phyloP scores from a whole-genome alignment of 257 asterid species.

The Osmanthus fragrans region DNA sequence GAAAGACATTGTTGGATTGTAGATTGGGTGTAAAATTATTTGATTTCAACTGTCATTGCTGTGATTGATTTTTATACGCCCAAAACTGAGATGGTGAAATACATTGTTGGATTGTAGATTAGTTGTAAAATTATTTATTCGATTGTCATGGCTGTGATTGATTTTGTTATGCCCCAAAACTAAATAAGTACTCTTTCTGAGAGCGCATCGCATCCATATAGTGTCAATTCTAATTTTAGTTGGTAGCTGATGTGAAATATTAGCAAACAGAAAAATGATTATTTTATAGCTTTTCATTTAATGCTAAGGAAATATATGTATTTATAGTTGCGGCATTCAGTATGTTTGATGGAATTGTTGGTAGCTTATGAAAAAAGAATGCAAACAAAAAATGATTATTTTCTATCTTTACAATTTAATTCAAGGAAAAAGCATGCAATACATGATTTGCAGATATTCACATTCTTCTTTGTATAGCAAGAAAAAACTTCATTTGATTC shows the following conservation, averaged over 20 bases:
- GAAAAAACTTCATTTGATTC: background rate
- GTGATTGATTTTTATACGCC: background rate
- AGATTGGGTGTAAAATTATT: background rate
- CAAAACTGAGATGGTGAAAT: too few relatives aligned
- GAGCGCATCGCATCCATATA: background rate
- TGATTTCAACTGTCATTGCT: background rate
- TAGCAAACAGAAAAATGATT: background rate
- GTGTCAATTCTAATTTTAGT: background rate
- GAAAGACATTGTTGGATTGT: background rate
- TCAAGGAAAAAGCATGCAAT: background rate
- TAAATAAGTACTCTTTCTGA: background rate
- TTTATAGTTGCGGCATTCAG: too few relatives aligned
- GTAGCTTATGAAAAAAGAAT: too few relatives aligned
- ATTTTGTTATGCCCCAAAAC: background rate
- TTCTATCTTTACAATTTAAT: background rate
- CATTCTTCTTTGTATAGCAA: background rate
- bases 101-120: background rate
- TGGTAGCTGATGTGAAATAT: background rate
- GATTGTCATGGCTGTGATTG: background rate
- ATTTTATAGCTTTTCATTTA: too few relatives aligned
- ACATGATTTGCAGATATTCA: background rate
- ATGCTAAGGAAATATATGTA: too few relatives aligned
- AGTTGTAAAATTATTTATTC: background rate
- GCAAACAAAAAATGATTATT: too few relatives aligned
- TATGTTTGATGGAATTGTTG: background rate